These are phyloP conservation scores for Clarireedia homoeocarpa DNA, from an alignment of 2,329 filamentous ascomycete genomes.

Conservation along the genomic window DNA sequence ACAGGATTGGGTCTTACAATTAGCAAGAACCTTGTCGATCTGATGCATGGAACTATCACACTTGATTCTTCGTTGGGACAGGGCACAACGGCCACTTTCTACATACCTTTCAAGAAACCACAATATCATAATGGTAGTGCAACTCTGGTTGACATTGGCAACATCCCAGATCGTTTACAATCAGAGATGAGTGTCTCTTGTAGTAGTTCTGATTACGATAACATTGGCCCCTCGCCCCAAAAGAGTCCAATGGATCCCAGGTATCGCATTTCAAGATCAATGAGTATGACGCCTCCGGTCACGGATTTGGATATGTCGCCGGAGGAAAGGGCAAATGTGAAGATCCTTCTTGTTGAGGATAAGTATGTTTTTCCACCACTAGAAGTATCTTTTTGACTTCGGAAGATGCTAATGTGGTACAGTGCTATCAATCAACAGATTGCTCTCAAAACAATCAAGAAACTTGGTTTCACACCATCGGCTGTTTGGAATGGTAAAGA, in stretches of 20 bases:
- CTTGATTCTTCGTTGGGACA: slow-evolving; percentile 58
- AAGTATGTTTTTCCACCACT: slow-evolving; percentile 46
- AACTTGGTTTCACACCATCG: slow-evolving; percentile 62
- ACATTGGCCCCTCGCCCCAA: slow-evolving; percentile 33
- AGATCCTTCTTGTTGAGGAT: slow-evolving; percentile 75
- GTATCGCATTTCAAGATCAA: slow-evolving; percentile 11
- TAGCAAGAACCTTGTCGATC: slow-evolving; percentile 69
- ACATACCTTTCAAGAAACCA: slow-evolving; percentile 68
- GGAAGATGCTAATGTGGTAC: neutral
- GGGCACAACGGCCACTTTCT: slow-evolving; percentile 69
- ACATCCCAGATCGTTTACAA: slow-evolving; percentile 59
- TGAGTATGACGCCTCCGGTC: slow-evolving; percentile 22
- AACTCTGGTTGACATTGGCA: slow-evolving; percentile 52
- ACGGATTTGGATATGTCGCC: slow-evolving; percentile 42
- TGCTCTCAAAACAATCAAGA: slow-evolving; percentile 65
- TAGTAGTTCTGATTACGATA: slow-evolving; percentile 56
- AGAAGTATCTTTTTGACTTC: neutral
- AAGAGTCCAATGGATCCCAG: slow-evolving; percentile 21
- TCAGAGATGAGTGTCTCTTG: slow-evolving; percentile 57
- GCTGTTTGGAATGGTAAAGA: slow-evolving; percentile 75
- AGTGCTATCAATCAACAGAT: slow-evolving; percentile 67
- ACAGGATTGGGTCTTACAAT: slow-evolving; percentile 74
- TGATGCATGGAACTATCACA: slow-evolving; percentile 71
- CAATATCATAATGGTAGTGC: slow-evolving; percentile 41
- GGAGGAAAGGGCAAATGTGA: slow-evolving; percentile 52